Conservation (phyloP, 78 protist species). For the Polysphondylium violaceum region DNA sequence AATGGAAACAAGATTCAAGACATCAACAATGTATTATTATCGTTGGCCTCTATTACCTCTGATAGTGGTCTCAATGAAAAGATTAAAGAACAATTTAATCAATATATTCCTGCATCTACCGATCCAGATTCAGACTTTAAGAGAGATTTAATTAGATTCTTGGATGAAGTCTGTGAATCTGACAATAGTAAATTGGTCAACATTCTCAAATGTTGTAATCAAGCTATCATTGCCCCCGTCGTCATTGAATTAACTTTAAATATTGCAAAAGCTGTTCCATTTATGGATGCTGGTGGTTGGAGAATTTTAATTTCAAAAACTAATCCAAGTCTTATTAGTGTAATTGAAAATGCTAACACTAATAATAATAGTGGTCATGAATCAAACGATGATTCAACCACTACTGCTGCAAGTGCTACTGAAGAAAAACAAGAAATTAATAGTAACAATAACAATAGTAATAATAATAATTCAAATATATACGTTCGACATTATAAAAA, state of each 20-base stretch:
- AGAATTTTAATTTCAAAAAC: constrained; percentile 27
- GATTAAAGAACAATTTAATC: neutral
- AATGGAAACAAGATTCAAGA: constrained; percentile 46
- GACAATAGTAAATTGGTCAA: constrained; percentile 24
- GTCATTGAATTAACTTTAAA: constrained; percentile 78
- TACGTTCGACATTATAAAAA: constrained; percentile 31
- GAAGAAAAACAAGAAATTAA: neutral
- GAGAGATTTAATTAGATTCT: constrained; percentile 37
- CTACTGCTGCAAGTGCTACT: neutral
- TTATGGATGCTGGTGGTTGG: constrained; percentile 83
- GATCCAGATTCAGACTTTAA: constrained; percentile 57
- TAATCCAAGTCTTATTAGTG: neutral
- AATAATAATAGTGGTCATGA: neutral
- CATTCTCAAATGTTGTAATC: constrained; percentile 76
- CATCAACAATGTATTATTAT: constrained; percentile 2
- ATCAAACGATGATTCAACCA: constrained; percentile 11
- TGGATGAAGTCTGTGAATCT: constrained; percentile 39
- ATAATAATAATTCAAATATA: neutral
- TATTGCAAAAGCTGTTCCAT: constrained; percentile 48
- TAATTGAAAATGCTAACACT: neutral
- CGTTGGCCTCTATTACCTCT: neutral
- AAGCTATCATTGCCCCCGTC: constrained; percentile 79
- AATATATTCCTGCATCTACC: constrained; percentile 52
- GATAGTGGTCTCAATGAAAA: neutral
- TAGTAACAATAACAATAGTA: neutral